Base-by-base conservation (phyloP, 495 filamentous ascomycete genomes). In the Hyaloscypha hepaticicola region DNA sequence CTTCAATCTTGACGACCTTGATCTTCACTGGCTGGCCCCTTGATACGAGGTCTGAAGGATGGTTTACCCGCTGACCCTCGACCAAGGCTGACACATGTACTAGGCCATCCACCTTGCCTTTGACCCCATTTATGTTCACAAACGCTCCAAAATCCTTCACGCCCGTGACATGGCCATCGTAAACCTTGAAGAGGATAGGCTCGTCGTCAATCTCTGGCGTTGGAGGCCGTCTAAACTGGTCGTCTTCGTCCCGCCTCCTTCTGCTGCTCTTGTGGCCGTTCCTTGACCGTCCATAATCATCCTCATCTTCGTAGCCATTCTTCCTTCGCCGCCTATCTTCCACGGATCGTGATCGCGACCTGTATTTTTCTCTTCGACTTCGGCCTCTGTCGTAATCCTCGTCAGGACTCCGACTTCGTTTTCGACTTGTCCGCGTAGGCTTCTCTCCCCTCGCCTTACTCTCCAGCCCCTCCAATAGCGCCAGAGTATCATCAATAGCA, bases 1-100 rank as follows among this genome's bases (percentile, higher is more conserved):
- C 86, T 70, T 97, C 86, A 59, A 96, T 90, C 69, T 91, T 97
- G 71, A 90, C 75, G 33, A 98, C 88, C 76, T 99, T 99, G 64
- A 97, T 91, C 73, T 96, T 96, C 61, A 99, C 91, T 2, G 86
- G 79, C 73, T 97, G 94, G 11, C 89, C 89, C 58, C 85, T 82
- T 5, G 88, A 85, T 3, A 99, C 82, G 4, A 97, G 79, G 72
- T 99, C 95, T 0, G 90, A 90, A 0, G 95, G 95, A 68, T 98
- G 90, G 69, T 96, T 96, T 29, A 97, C 92, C 27, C 94, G 86
- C 38, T 87, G 87, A 1, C 91, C 91, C 68, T 93, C 90, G 63
- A 90, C 86, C 78, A 98, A 90, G n/a, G 90, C 90, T 31, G 94
- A 96, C n/a, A 99, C 85, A 75, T 99, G 95, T 6, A 98, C 94